These are phyloP conservation scores for Macrocybe gigantea DNA, from an alignment of 768 basidiomycete species.

Conservation along the genomic window DNA sequence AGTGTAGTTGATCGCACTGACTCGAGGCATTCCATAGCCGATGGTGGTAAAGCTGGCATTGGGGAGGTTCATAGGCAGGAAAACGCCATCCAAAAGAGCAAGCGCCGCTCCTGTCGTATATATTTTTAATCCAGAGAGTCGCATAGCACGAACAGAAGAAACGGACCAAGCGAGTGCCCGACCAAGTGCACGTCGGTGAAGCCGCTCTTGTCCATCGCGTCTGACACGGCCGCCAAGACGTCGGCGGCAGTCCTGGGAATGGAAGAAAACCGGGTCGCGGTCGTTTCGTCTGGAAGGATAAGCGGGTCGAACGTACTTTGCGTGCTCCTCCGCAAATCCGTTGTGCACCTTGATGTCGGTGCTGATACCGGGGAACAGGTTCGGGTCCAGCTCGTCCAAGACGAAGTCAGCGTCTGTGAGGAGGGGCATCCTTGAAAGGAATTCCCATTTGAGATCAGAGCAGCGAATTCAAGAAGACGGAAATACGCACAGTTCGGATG, in stretches of 20 bases:
- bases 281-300: conserved; percentile 20
- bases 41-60: conserved; percentile 29
- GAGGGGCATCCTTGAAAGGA: conserved; percentile 14
- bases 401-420: conserved; percentile 39
- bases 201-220: conserved; percentile 26
- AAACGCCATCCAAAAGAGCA: conserved; percentile 44
- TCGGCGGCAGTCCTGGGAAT: conserved; percentile 27
- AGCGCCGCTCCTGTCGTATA: conserved; percentile 27
- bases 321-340: conserved; percentile 44
- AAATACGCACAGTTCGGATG: conserved; percentile 19
- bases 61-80: conserved; percentile 45
- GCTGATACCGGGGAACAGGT: conserved; percentile 44
- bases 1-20: conserved; percentile 14
- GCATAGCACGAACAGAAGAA: conserved; percentile 19
- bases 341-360: conserved; percentile 37
- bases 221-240: conserved; percentile 40
- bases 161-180: conserved; percentile 32
- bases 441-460: background rate
- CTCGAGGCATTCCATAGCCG: conserved; percentile 39
- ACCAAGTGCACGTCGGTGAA: conserved; percentile 35
- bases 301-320: conserved; percentile 24
- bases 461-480: background rate
- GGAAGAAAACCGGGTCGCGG: background rate
- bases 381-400: conserved; percentile 23
- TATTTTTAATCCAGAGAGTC: conserved; percentile 14